phyloP scores from a whole-genome alignment of 257 asterid species.

The Rhazya stricta region DNA sequence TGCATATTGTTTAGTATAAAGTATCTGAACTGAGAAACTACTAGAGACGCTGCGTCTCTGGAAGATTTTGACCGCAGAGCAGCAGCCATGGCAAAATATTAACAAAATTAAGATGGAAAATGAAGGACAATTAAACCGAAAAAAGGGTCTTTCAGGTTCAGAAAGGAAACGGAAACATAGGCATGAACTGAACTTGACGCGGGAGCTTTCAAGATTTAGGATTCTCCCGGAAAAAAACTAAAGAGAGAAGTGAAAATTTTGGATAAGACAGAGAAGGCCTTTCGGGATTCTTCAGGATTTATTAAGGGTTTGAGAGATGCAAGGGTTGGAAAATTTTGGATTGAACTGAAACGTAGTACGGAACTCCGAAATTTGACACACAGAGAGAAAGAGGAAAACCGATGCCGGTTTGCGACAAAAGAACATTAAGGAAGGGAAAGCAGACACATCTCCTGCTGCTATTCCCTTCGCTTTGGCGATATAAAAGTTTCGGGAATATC shows the following conservation, averaged over 20 bases:
- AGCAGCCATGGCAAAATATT: slow-evolving; percentile 57
- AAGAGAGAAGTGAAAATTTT: not conserved
- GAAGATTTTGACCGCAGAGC: slow-evolving; percentile 83
- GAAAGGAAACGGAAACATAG: slow-evolving; percentile 22
- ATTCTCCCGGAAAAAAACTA: not conserved
- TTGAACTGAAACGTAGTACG: slow-evolving; percentile 8
- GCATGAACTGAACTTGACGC: not conserved
- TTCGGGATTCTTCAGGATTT: not conserved
- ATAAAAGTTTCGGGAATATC: not conserved
- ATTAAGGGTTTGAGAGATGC: not conserved
- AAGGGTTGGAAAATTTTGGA: not conserved
- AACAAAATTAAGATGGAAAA: slow-evolving; percentile 13
- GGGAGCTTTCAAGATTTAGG: slow-evolving; percentile 2
- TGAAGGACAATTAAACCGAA: not conserved
- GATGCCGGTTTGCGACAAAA: not conserved
- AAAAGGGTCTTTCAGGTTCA: slow-evolving; percentile 12
- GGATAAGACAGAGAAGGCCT: slow-evolving; percentile 6
- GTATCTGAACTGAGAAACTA: slow-evolving; percentile 68
- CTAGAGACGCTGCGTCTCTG: slow-evolving; percentile 53
- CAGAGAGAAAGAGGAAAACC: not conserved
- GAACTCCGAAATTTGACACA: no score
- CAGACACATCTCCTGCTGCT: not conserved
- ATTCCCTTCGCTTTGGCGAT: not conserved
- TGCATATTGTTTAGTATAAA: slow-evolving; percentile 53
- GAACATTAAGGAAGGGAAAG: not conserved